Conservation (phyloP, 2,329 filamentous ascomycete genomes). For the Fusarium sp. region DNA sequence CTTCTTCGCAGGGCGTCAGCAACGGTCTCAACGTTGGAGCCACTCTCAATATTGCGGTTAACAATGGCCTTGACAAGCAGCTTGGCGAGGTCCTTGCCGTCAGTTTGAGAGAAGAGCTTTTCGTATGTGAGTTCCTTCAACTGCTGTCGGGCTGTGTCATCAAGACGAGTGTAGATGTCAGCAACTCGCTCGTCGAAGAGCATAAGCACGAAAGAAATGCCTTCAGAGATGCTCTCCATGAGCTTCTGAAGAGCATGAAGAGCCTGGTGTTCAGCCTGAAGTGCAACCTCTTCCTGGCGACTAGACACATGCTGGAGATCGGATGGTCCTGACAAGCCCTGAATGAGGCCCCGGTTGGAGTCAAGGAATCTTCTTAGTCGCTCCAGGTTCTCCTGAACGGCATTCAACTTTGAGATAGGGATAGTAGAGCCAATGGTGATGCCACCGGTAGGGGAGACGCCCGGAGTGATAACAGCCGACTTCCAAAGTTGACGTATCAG, state of each 20-base stretch:
- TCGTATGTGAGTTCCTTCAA: slow-evolving; percentile 87
- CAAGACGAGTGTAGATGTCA: slow-evolving; percentile 83
- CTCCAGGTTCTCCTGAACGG: slow-evolving; percentile 83
- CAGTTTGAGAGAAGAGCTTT: slow-evolving; percentile 80
- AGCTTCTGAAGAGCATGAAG: slow-evolving; percentile 86
- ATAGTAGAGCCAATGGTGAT: slow-evolving; percentile 75
- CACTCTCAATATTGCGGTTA: slow-evolving; percentile 95
- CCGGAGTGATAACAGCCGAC: slow-evolving; percentile 73
- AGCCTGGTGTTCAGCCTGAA: slow-evolving; percentile 94
- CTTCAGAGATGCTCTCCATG: slow-evolving; percentile 91
- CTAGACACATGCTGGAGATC: slow-evolving; percentile 81
- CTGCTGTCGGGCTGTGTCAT: slow-evolving; percentile 74
- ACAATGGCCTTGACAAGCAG: slow-evolving; percentile 97
- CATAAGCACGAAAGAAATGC: slow-evolving; percentile 94
- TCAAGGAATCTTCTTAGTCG: slow-evolving; percentile 84
- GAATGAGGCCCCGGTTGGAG: slow-evolving; percentile 89
- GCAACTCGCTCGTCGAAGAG: slow-evolving; percentile 93
- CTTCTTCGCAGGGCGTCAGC: slow-evolving; percentile 91
- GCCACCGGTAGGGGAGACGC: slow-evolving; percentile 64
- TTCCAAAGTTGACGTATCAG: slow-evolving; percentile 93
- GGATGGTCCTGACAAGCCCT: slow-evolving; percentile 91
- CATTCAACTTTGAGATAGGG: slow-evolving; percentile 72
- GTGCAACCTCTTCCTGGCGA: slow-evolving; percentile 88
- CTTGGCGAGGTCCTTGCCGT: slow-evolving; percentile 90
- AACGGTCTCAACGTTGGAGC: slow-evolving; percentile 96